Evolutionary conservation across 2,329 filamentous ascomycete genomes (phyloP), one percentile per base, ranked within the genome.

Genomic region (Bipolaris zeicola): DNA sequence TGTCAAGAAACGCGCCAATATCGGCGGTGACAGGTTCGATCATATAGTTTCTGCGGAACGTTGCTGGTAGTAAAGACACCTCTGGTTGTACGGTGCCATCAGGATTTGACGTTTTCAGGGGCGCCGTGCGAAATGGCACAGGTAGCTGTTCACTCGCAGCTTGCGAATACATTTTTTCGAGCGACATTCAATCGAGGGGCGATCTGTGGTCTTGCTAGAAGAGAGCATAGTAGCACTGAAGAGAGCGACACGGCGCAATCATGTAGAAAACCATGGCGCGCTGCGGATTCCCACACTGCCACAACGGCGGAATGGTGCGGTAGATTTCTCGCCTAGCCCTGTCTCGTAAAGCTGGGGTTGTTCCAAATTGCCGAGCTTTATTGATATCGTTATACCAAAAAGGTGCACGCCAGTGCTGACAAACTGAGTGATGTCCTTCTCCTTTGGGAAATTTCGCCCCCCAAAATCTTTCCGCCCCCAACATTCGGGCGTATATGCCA

Each of bases 1-100:
- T 22, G 6, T 65, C 36, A 11, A 68, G 57, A 36, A 66, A 68
- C 11, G 49, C 45, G 18, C 33, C 53, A 33, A 65, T 42, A 39
- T 68, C 57, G 36, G 46, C 39, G 28, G 34, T 26, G n/a, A 68
- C 60, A 13, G 59, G 47, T 28, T 60, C 58, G 7, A 68, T 55
- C 38, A 24, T 58, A 33, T 64, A 54, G 6, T 53, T 57, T 24
- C 48, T 57, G 10, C 63, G 62, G 54, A 62, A 68, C 24, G 63
- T 68, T 36, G 62, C 64, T 36, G 65, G 65, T 6, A 66, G 49
- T 11, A 58, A 51, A 22, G 49, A 38, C 4, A 50, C 31, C 22
- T 58, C 44, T 8, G 42, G 39, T 18, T 50, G 46, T 38, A 16
- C 28, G 8, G 22, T 18, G 36, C 42, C 31, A 16, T 52, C 41